Evolutionary conservation across 2,329 filamentous ascomycete genomes (phyloP), one percentile per base, ranked within the genome.

Genomic region (Bimuria novae-zelandiae): DNA sequence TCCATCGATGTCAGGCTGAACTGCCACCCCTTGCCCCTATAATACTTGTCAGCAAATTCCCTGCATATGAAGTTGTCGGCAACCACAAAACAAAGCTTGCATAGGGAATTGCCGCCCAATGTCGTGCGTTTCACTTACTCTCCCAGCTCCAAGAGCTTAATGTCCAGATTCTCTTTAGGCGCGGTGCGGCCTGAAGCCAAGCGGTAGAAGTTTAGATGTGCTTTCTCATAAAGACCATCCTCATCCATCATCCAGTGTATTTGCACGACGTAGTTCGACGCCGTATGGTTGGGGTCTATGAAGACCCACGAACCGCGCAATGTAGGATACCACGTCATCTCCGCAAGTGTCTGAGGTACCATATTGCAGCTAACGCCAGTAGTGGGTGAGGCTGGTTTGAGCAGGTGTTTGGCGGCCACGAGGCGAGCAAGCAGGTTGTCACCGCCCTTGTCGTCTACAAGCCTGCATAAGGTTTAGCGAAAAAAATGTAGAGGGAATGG

Each of bases 131-230:
- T n/a, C n/a, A 61, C 66, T 46, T 54, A 67, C 62, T 68, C 62
- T 39, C 61, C 65, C 3, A 73, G 53, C 43, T 73, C 70, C 16
- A 72, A 29, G 4, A 73, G 43, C n/a, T 70, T 71, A 25, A 73
- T 55, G 16, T 71, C 68, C 59, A 73, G 63, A 32, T 69, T 57
- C 33, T 61, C 51, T 27, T 44, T 61, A 1, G 62, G 63, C 2
- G 30, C 50, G 11, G 3, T 14, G 4, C 49, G 49, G n/a, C 60
- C 64, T 7, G 52, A 30, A 3, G 59, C 59, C 1, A 70, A 39
- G 25, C 51, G 62, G 37, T 57, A 73, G 44, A 57, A 73, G 12
- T 54, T 55, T 0, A 60, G 48, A 3, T 54, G 23, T 19, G 57
- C 60, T 40, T 70, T 73, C 45, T 73, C 70, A 37, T 66, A 71